A percentile compares a stretch with the other conserved stretches of the same genome.
Evolutionary conservation across 1,284 basidiomycete species (phyloP).

Genomic region (Leccinum ponderosum): DNA sequence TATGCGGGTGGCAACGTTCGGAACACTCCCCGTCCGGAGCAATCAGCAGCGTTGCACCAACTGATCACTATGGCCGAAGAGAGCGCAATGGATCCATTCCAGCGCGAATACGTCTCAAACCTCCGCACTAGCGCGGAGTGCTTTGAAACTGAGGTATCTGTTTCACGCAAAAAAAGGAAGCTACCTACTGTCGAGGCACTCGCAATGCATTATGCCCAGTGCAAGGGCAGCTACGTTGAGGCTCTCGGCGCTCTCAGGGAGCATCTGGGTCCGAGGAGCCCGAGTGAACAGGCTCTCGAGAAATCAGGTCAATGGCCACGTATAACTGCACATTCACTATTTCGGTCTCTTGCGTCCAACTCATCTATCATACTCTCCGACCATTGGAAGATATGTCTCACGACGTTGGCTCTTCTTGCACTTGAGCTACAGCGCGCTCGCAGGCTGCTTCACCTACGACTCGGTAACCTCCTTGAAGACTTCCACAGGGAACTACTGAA

Average conservation of each 20-base stretch:
- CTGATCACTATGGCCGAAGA: conserved; percentile 7
- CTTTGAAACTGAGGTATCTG: neutral
- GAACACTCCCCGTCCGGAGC: neutral
- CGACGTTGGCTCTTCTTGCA: conserved; percentile 10
- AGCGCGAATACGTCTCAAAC: conserved; percentile 13
- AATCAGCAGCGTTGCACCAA: neutral
- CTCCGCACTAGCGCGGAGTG: conserved; percentile 15
- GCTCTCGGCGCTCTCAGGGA: conserved; percentile 8
- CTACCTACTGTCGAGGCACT: conserved; percentile 8
- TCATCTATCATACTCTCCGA: conserved; percentile 1
- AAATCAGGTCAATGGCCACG: conserved; percentile 30
- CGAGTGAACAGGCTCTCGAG: conserved; percentile 11
- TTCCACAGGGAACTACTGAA: conserved; percentile 38
- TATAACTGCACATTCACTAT: conserved; percentile 27
- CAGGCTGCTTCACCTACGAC: conserved; percentile 2
- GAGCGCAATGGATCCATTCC: conserved; percentile 14
- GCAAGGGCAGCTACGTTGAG: neutral
- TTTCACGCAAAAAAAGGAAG: neutral
- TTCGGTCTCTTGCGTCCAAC: conserved; percentile 24
- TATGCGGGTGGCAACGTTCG: neutral
- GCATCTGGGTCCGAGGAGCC: conserved; percentile 8
- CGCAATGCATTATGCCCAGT: conserved; percentile 6
- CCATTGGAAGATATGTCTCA: conserved; percentile 32
- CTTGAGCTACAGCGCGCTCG: conserved; percentile 36
- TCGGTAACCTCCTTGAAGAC: conserved; percentile 25